Base-by-base conservation (phyloP, 441 rosid genomes). In the Pelargonium australe region DNA sequence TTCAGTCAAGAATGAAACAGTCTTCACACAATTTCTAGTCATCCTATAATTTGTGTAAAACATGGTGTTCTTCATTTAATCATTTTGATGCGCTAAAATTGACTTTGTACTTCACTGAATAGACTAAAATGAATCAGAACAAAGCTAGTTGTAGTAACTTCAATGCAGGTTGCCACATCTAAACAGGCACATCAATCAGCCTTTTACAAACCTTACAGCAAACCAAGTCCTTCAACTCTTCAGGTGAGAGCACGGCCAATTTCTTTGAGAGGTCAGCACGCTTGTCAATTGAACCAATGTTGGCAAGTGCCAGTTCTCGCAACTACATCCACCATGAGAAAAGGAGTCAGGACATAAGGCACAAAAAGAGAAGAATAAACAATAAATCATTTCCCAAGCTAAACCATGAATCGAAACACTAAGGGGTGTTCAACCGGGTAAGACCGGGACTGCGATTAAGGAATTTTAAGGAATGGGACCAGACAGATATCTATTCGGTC, bases 191-290 rank as follows among this genome's bases (percentile, higher is more conserved):
- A 62, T 66, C 31, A 23, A 76, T 63, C 19, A 66, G 57, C 64
- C 53, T 73, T 53, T 71, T 45, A 75, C 85, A 69, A 78, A 92
- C 99, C 98, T 95, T 95, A 73, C 80, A 70, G 78, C 99, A 95
- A 77, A 92, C 99, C 80, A 95, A 79, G 82, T 95, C 95, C 81
- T 84, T 86, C 37, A 95, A 82, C 79, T 95, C 99, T 70, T 89
- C 86, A 43, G 80, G 85, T 74, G 93, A 76, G 70, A 95, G 95
- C 49, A 78, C 88, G 13, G 96, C 85, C 85, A 95, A 77, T 80
- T 86, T 90, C 86, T 87, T 95, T 55, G 96, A 83, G 58, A 95
- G 97, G 85, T 95, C 99, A 68, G 81, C 84, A 63, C 96, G 89
- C 82, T 92, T 92, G 83, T 95, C 84, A 73, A 95, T 81, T 66